These are phyloP conservation scores for Tubosaeta sp. DNA, from an alignment of 768 basidiomycete species.

Conservation along the genomic window DNA sequence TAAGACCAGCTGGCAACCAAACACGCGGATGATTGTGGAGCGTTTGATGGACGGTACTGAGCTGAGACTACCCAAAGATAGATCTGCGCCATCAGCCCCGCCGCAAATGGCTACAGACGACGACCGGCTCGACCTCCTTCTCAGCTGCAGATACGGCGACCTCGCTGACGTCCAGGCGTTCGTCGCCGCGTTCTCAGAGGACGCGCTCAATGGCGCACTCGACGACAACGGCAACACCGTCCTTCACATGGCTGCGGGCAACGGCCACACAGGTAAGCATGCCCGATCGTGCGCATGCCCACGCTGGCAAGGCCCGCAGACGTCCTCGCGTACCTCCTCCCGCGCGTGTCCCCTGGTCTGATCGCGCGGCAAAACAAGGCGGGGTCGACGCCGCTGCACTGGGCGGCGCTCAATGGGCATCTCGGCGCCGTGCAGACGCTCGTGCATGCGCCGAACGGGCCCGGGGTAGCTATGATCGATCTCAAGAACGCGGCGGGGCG, in stretches of 20 bases:
- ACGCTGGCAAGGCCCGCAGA: constrained; percentile 59
- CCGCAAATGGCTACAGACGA: constrained; percentile 37
- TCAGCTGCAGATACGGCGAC: constrained; percentile 87
- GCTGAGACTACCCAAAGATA: background rate
- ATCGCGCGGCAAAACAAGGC: constrained; percentile 62
- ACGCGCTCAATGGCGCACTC: constrained; percentile 43
- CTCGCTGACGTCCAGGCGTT: constrained; percentile 72
- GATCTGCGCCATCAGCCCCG: background rate
- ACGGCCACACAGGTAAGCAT: constrained; percentile 78
- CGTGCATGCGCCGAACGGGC: constrained; percentile 51
- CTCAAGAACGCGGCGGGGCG: constrained; percentile 69
- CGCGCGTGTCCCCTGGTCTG: constrained; percentile 49
- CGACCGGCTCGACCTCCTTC: constrained; percentile 68
- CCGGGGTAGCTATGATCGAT: constrained; percentile 68
- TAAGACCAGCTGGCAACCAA: constrained; percentile 1
- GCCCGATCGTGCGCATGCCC: constrained; percentile 18
- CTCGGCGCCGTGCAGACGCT: constrained; percentile 57
- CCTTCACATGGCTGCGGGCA: constrained; percentile 84
- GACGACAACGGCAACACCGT: constrained; percentile 79
- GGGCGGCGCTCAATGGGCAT: constrained; percentile 86
- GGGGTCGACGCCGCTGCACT: constrained; percentile 84
- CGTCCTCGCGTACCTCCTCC: constrained; percentile 68
- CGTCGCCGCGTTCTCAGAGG: constrained; percentile 51
- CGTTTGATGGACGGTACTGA: background rate
- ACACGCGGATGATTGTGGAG: background rate